These are phyloP conservation scores for Boechera divaricarpa DNA, from an alignment of 345 rosid genomes.

Conservation along the genomic window DNA sequence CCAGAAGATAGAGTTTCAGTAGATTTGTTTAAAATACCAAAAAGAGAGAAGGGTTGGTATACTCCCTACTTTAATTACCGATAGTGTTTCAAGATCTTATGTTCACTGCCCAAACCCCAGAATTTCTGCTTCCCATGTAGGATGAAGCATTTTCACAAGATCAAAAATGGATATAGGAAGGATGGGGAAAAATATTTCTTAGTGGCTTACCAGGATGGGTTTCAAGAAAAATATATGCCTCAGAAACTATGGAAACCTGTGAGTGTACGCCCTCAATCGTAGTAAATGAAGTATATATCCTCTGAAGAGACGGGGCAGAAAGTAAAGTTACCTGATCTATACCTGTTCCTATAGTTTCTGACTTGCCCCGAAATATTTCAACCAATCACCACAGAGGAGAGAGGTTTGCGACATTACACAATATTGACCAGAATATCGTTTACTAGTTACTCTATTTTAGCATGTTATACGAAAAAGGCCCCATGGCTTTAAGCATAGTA, in stretches of 20 bases:
- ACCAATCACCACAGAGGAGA: slow-evolving; percentile 38
- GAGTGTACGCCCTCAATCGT: slow-evolving; percentile 21
- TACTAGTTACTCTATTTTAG: slow-evolving; percentile 29
- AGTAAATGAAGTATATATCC: slow-evolving; percentile 22
- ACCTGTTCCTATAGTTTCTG: slow-evolving; percentile 49
- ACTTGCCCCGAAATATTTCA: slow-evolving; percentile 51
- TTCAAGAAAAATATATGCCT: slow-evolving; percentile 48
- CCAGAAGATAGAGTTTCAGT: slow-evolving; percentile 65
- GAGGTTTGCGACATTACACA: slow-evolving; percentile 33
- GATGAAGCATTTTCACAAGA: slow-evolving; percentile 59
- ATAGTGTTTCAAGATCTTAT: slow-evolving; percentile 58
- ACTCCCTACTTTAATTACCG: slow-evolving; percentile 75
- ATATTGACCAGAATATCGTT: slow-evolving; percentile 21
- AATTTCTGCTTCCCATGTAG: slow-evolving; percentile 57
- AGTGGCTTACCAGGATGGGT: slow-evolving; percentile 60
- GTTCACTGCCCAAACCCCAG: slow-evolving; percentile 59
- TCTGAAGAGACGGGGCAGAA: slow-evolving; percentile 38
- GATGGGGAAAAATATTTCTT: slow-evolving; percentile 37
- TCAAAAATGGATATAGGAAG: slow-evolving; percentile 43
- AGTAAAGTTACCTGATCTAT: slow-evolving; percentile 57
- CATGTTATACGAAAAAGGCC: neutral
- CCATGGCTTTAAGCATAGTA: slow-evolving; percentile 17
- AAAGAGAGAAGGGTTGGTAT: slow-evolving; percentile 54
- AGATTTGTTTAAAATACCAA: slow-evolving; percentile 56
- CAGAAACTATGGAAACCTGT: slow-evolving; percentile 42